Percentiles rank a stretch among this genome's conserved stretches.
Evolutionary conservation across 2,329 filamentous ascomycete genomes (phyloP).

Genomic region (Fusarium sp.): DNA sequence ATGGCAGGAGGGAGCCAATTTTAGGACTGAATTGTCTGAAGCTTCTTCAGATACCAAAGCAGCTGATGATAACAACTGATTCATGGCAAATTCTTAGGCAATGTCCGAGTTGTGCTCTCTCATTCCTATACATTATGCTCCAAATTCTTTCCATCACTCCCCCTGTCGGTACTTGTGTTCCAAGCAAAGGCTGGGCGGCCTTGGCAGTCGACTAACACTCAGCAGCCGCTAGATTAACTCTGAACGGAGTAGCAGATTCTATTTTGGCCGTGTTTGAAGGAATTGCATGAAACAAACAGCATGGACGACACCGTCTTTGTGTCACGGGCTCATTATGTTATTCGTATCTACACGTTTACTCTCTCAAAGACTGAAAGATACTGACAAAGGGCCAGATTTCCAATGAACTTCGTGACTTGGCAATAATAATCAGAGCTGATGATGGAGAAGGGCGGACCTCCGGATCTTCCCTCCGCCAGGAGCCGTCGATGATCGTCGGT

Average conservation of each 20-base stretch:
- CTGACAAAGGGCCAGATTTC: not conserved
- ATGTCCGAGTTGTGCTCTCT: not conserved
- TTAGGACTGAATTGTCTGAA: not conserved
- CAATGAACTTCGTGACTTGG: slow-evolving; percentile 1
- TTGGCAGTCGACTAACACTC: slow-evolving; percentile 27
- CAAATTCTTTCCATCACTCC: not conserved
- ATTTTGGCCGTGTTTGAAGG: slow-evolving; percentile 25
- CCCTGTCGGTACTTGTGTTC: slow-evolving; percentile 26
- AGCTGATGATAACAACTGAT: slow-evolving; percentile 1
- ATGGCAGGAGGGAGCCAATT: slow-evolving; percentile 24
- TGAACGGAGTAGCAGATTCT: slow-evolving; percentile 34
- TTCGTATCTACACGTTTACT: slow-evolving; percentile 22
- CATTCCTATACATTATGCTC: slow-evolving; percentile 10
- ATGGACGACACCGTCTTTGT: slow-evolving; percentile 11
- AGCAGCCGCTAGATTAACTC: slow-evolving; percentile 28
- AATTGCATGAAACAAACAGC: slow-evolving; percentile 30
- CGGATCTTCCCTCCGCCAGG: slow-evolving; percentile 42
- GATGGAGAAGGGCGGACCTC: slow-evolving; percentile 10
- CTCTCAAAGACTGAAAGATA: slow-evolving; percentile 6
- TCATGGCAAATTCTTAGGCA: not conserved
- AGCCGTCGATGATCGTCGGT: slow-evolving; percentile 42
- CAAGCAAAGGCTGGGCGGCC: slow-evolving; percentile 19
- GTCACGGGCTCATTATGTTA: slow-evolving; percentile 27
- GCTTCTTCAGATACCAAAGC: not conserved
- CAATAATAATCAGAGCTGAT: slow-evolving; percentile 7